Conservation (phyloP, 352 stramenopile genomes). For the Phytopythium kandeliae region DNA sequence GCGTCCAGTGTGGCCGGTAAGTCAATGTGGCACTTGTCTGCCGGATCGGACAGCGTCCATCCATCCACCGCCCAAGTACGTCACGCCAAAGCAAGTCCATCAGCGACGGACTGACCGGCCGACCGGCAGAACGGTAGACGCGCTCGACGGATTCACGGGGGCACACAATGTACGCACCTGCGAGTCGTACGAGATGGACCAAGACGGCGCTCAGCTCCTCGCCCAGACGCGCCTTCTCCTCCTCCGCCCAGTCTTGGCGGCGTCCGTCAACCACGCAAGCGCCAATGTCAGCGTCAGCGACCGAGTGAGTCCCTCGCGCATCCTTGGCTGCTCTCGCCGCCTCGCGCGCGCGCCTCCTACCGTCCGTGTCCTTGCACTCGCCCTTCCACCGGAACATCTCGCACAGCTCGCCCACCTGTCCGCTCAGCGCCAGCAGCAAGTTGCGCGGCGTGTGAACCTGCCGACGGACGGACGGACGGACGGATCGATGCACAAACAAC, state of each 20-base stretch:
- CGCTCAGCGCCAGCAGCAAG: constrained; percentile 86
- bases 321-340: too few species aligned
- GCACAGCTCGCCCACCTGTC: constrained; percentile 92
- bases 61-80: too few species aligned
- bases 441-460: constrained; percentile 71
- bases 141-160: too few species aligned
- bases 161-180: constrained; percentile 20
- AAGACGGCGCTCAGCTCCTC: constrained; percentile 94
- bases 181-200: constrained; percentile 90
- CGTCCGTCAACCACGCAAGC: background rate
- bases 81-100: too few species aligned
- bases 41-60: too few species aligned
- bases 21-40: constrained; percentile 80
- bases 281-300: constrained; percentile 16
- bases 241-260: constrained; percentile 31
- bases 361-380: constrained; percentile 45
- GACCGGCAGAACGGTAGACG: too few species aligned
- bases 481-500: too few species aligned
- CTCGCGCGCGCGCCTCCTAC: background rate
- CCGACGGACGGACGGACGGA: background rate
- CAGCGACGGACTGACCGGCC: too few species aligned
- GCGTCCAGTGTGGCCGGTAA: constrained; percentile 66
- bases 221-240: constrained; percentile 79
- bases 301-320: too few species aligned
- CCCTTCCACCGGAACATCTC: constrained; percentile 90